Conservation (phyloP, 352 stramenopile species). For the Thalassiosira ordinaria region DNA sequence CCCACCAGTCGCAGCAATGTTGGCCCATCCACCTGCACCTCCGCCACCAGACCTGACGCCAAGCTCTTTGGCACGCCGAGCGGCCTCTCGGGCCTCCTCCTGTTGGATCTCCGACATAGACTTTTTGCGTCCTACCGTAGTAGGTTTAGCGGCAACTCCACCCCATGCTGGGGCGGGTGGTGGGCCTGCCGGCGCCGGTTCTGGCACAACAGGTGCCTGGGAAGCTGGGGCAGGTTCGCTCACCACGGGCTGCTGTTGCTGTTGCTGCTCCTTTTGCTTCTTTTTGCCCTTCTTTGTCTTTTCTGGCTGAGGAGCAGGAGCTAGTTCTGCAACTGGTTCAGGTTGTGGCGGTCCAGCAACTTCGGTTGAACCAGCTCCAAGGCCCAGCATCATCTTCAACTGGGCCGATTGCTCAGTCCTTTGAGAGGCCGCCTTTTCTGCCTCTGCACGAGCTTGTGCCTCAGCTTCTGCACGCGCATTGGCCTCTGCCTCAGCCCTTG, state of each 20-base stretch:
- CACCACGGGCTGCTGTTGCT: slow-evolving; percentile 13
- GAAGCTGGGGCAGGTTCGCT: slow-evolving; percentile 4
- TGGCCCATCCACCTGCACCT: slow-evolving; percentile 74
- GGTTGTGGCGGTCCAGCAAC: slow-evolving; percentile 13
- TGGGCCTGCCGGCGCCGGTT: slow-evolving; percentile 25
- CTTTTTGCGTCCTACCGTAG: slow-evolving; percentile 50
- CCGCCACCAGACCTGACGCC: slow-evolving; percentile 17
- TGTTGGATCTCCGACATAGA: slow-evolving; percentile 86
- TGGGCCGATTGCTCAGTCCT: slow-evolving; percentile 71
- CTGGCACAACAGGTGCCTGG: slow-evolving; percentile 9
- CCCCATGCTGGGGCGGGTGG: slow-evolving; percentile 72
- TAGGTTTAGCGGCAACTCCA: slow-evolving; percentile 38
- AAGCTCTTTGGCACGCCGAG: slow-evolving; percentile 60
- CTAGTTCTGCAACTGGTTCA: slow-evolving; percentile 20
- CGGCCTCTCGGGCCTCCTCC: slow-evolving; percentile 77
- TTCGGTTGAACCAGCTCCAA: slow-evolving; percentile 35
- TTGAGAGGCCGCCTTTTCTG: slow-evolving; percentile 7
- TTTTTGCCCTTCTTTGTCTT: slow-evolving; percentile 48
- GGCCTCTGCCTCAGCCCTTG: slow-evolving; percentile 15
- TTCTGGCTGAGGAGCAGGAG: slow-evolving; percentile 1
- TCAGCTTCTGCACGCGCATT: slow-evolving; percentile 27
- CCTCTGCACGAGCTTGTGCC: slow-evolving; percentile 15
- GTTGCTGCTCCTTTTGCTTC: slow-evolving; percentile 34
- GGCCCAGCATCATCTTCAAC: slow-evolving; percentile 84
- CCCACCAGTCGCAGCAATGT: slow-evolving; percentile 70